A percentile compares a stretch with the other conserved stretches of the same genome.
phyloP scores from a whole-genome alignment of 495 filamentous ascomycete species.

The Durotheca rogersii region DNA sequence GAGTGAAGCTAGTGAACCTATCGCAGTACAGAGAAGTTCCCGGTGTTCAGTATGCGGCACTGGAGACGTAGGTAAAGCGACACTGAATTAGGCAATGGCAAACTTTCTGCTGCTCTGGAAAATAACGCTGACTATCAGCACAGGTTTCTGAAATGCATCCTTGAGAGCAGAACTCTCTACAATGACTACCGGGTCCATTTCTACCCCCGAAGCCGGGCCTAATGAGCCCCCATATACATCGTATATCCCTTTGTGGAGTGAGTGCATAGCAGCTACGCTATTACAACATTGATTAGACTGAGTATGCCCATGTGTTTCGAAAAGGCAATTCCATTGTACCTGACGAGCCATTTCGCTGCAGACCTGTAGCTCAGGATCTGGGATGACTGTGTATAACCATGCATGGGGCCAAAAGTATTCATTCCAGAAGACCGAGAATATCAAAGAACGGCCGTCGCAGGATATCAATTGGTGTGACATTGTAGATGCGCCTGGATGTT shows the following conservation, averaged over 20 bases:
- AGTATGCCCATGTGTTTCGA: neutral
- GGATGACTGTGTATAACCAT: conserved; percentile 8
- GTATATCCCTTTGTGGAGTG: conserved; percentile 1
- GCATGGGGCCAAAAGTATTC: neutral
- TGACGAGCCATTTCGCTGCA: conserved; percentile 1
- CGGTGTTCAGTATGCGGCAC: no score
- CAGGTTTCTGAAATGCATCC: neutral
- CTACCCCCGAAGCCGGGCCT: neutral
- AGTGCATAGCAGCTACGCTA: neutral
- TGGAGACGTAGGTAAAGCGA: no score
- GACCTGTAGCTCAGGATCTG: neutral
- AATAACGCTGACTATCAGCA: conserved; percentile 6
- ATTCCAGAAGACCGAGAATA: conserved; percentile 16
- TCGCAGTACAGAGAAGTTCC: no score
- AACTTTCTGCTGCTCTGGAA: neutral
- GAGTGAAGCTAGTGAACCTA: no score
- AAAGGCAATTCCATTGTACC: conserved; percentile 5
- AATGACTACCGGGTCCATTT: neutral
- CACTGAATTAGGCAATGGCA: neutral
- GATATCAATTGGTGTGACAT: conserved; percentile 15
- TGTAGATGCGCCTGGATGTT: neutral
- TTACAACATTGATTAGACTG: neutral
- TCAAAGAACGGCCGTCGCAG: neutral
- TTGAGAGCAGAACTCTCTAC: neutral
- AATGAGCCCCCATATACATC: neutral